Conservation (phyloP, 202 grass and related monocot species). For the Digitaria exilis region DNA sequence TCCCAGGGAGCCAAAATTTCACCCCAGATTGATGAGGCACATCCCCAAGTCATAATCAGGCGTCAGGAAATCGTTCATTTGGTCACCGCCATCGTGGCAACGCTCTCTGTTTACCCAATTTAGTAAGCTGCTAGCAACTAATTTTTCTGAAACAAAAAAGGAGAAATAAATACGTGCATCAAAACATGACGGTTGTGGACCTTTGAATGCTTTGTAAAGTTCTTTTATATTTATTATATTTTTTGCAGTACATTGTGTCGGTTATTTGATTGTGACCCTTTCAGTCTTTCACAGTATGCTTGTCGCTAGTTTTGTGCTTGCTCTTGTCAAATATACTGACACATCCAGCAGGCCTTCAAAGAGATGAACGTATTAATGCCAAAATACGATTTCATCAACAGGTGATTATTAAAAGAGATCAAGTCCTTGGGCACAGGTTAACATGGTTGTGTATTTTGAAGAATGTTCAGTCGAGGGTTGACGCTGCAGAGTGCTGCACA, state of each 20-base stretch:
- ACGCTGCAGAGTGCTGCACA: conserved; percentile 22
- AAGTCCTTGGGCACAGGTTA: not conserved
- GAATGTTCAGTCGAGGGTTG: not conserved
- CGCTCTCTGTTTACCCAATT: not conserved
- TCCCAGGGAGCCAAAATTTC: conserved; percentile 84
- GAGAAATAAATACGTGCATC: not conserved
- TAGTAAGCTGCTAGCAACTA: not conserved
- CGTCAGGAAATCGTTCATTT: not conserved
- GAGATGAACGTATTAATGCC: not conserved
- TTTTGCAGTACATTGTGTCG: not conserved
- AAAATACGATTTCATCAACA: not conserved
- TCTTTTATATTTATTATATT: not conserved
- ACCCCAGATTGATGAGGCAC: conserved; percentile 42
- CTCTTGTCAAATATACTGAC: not conserved
- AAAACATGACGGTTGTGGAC: conserved; percentile 24
- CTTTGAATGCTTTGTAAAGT: not conserved
- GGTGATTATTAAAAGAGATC: not conserved
- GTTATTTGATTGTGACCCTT: not conserved
- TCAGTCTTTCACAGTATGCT: not conserved
- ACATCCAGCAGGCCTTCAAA: not conserved
- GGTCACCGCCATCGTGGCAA: not conserved
- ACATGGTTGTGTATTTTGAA: not conserved
- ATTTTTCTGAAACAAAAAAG: not conserved
- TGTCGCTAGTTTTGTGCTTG: not conserved
- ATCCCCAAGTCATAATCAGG: conserved; percentile 37